These are phyloP conservation scores for Aspergillus taichungensis DNA, from an alignment of 495 filamentous ascomycete genomes.

Conservation along the genomic window DNA sequence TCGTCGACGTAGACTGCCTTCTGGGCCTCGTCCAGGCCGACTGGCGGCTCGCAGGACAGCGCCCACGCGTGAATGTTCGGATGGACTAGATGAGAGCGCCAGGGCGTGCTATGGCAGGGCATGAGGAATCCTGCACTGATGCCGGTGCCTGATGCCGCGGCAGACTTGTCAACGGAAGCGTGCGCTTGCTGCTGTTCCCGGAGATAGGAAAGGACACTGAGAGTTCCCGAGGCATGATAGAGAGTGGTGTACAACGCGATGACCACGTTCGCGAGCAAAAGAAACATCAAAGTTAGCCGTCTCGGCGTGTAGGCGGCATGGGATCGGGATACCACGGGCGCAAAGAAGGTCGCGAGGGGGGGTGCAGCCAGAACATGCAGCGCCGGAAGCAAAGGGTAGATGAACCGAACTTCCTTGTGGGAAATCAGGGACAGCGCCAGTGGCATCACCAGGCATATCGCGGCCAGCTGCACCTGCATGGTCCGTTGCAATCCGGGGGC, in stretches of 20 bases:
- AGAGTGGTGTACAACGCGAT: constrained; percentile 67
- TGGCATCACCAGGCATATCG: constrained; percentile 51
- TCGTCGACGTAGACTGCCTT: constrained; percentile 70
- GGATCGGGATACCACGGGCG: constrained; percentile 27
- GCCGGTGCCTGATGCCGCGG: constrained; percentile 1
- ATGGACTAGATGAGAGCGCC: constrained; percentile 78
- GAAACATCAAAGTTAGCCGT: constrained; percentile 45
- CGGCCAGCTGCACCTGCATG: constrained; percentile 49
- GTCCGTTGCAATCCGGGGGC: constrained; percentile 22
- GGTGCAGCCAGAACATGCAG: constrained; percentile 73
- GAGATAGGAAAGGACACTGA: constrained; percentile 65
- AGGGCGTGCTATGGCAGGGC: constrained; percentile 96
- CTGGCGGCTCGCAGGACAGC: constrained; percentile 81
- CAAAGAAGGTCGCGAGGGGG: constrained; percentile 58
- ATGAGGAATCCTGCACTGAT: constrained; percentile 85
- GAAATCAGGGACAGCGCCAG: constrained; percentile 65
- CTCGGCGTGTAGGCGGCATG: constrained; percentile 27
- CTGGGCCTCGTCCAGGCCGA: constrained; percentile 49
- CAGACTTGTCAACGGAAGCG: constrained; percentile 16
- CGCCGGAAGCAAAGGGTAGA: constrained; percentile 83
- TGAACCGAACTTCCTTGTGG: constrained; percentile 97
- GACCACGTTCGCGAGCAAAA: constrained; percentile 57
- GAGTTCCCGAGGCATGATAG: constrained; percentile 69
- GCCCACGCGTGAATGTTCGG: constrained; percentile 74
- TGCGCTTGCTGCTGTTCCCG: constrained; percentile 57